Conservation (phyloP, 2,329 filamentous ascomycete genomes). For the Chrysosporium keratinophilum region DNA sequence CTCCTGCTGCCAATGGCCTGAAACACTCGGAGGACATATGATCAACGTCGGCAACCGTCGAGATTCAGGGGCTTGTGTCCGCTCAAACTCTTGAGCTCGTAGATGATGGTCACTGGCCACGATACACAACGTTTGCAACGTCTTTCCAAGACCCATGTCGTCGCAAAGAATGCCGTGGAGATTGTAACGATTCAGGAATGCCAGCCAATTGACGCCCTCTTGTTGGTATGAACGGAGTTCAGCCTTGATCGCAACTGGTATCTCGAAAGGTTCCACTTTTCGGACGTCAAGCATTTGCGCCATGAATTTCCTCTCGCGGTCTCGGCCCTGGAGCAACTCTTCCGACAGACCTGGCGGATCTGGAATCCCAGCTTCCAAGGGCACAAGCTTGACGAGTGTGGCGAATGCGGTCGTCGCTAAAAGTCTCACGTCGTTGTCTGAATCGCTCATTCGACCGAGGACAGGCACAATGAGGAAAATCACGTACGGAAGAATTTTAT, state of each 20-base stretch:
- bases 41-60: slow-evolving; percentile 81
- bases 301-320: slow-evolving; percentile 92
- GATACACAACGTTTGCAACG: slow-evolving; percentile 92
- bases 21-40: slow-evolving; percentile 89
- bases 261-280: slow-evolving; percentile 87
- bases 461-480: slow-evolving; percentile 98
- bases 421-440: slow-evolving; percentile 86
- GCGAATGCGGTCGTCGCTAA: slow-evolving; percentile 96
- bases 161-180: slow-evolving; percentile 97
- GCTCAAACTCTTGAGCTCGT: slow-evolving; percentile 78
- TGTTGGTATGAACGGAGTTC: slow-evolving; percentile 95
- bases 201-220: slow-evolving; percentile 96
- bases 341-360: slow-evolving; percentile 89
- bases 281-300: slow-evolving; percentile 91
- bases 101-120: slow-evolving; percentile 95
- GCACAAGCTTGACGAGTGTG: slow-evolving; percentile 91
- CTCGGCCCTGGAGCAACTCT: slow-evolving; percentile 76
- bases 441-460: slow-evolving; percentile 94
- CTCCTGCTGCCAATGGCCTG: slow-evolving; percentile 97
- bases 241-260: slow-evolving; percentile 94
- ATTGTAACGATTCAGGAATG: slow-evolving; percentile 96
- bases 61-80: slow-evolving; percentile 66
- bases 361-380: slow-evolving; percentile 91
- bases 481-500: slow-evolving; percentile 88
- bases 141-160: slow-evolving; percentile 98